Evolutionary conservation across 2,329 filamentous ascomycete genomes (phyloP).

Genomic region (Cladosporium sp.): DNA sequence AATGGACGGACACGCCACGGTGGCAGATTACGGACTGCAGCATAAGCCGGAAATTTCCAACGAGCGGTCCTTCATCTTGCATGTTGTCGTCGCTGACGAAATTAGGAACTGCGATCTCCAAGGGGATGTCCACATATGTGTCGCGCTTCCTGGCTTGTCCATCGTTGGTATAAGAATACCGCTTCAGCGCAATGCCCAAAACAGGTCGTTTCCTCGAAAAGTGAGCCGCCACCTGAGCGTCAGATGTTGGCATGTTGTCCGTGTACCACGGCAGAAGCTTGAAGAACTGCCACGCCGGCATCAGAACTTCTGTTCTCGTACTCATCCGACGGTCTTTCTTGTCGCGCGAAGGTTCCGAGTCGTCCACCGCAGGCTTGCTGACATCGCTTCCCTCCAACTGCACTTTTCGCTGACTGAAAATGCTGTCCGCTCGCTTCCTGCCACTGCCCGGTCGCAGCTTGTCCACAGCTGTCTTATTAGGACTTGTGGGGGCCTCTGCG

Average conservation of each 20-base stretch:
- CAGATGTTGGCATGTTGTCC: conserved; percentile 55
- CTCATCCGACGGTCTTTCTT: conserved; percentile 26
- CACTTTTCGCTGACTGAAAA: conserved; percentile 42
- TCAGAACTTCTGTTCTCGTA: conserved; percentile 71
- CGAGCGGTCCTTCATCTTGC: conserved; percentile 59
- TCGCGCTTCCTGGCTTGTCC: conserved; percentile 66
- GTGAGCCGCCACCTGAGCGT: conserved; percentile 80
- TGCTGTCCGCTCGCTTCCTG: conserved; percentile 42
- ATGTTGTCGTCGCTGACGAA: conserved; percentile 78
- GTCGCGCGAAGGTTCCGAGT: conserved; percentile 20
- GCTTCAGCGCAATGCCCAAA: conserved; percentile 85
- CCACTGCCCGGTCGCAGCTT: conserved; percentile 30
- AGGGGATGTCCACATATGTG: conserved; percentile 85
- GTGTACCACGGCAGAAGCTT: conserved; percentile 91
- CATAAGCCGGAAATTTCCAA: conserved; percentile 87
- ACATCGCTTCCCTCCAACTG: conserved; percentile 28
- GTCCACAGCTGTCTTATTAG: conserved; percentile 28
- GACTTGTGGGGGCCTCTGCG: conserved; percentile 17
- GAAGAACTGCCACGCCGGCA: conserved; percentile 97
- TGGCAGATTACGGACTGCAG: conserved; percentile 92
- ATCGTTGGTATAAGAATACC: conserved; percentile 69
- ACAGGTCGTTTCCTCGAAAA: conserved; percentile 78
- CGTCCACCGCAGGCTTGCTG: conserved; percentile 33
- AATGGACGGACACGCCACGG: conserved; percentile 74
- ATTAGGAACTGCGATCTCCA: conserved; percentile 75